Conservation (phyloP, 108 stramenopile species). For the Cyclostephanos tholiformis region DNA sequence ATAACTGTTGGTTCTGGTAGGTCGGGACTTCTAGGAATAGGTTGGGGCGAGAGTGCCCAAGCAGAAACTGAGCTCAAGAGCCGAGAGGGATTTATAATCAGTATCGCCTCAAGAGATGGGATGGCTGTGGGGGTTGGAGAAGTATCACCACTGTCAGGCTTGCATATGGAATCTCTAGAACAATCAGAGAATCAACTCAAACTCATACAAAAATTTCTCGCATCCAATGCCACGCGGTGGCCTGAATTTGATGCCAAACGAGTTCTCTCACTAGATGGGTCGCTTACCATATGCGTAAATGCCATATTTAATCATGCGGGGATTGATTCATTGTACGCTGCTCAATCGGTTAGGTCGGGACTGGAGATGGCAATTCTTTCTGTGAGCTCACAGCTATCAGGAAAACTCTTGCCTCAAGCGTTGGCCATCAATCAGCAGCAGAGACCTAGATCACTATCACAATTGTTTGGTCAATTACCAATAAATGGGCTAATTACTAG, state of each 20-base stretch:
- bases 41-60: slow-evolving; percentile 69
- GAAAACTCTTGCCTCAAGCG: slow-evolving; percentile 63
- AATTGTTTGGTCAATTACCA: slow-evolving; percentile 33
- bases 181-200: slow-evolving; percentile 60
- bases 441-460: slow-evolving; percentile 8
- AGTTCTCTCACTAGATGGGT: slow-evolving; percentile 63
- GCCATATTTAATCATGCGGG: slow-evolving; percentile 31
- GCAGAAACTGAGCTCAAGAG: slow-evolving; percentile 34
- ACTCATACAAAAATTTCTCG: slow-evolving; percentile 42
- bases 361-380: slow-evolving; percentile 86
- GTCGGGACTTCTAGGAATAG: slow-evolving; percentile 65
- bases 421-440: slow-evolving; percentile 32
- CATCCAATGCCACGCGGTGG: slow-evolving; percentile 6
- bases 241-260: slow-evolving; percentile 48
- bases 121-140: slow-evolving; percentile 80
- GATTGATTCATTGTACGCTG: slow-evolving; percentile 30
- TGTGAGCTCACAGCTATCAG: slow-evolving; percentile 57
- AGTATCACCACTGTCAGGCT: slow-evolving; percentile 69
- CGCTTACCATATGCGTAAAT: slow-evolving; percentile 48
- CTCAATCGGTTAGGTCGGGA: slow-evolving; percentile 67
- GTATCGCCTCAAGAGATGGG: slow-evolving; percentile 58
- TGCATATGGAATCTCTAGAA: slow-evolving; percentile 73
- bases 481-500: slow-evolving; percentile 77
- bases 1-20: slow-evolving; percentile 48
- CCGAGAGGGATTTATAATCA: slow-evolving; percentile 71